Evolutionary conservation across 225 moss, liverwort and hornwort genomes (phyloP).

Genomic region (Neckera pumila): DNA sequence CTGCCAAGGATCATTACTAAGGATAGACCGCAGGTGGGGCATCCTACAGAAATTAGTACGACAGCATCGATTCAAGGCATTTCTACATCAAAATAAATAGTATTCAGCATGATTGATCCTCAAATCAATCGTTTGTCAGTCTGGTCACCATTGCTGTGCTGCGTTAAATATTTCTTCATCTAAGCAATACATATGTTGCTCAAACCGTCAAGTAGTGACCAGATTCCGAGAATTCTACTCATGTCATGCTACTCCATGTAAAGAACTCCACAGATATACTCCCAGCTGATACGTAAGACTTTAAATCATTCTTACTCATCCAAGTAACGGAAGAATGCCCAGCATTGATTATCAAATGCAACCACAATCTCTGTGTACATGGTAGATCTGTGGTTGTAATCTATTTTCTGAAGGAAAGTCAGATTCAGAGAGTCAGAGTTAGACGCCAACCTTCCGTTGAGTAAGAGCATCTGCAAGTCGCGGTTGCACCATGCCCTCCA

Average conservation of each 20-base stretch:
- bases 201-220: not conserved
- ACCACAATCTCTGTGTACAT: not conserved
- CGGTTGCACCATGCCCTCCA: constrained; percentile 97
- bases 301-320: not conserved
- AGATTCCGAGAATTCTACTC: not conserved
- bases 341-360: not conserved
- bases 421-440: not conserved
- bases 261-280: not conserved
- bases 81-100: not conserved
- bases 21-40: too few species aligned
- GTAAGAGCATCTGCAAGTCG: constrained; percentile 92
- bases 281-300: not conserved
- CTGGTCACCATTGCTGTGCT: not conserved
- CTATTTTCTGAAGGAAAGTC: not conserved
- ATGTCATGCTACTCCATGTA: not conserved
- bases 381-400: not conserved
- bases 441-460: constrained; percentile 64
- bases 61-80: not conserved
- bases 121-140: not conserved
- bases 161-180: not conserved
- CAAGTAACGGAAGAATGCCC: not conserved
- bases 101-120: not conserved
- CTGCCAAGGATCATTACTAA: not conserved
- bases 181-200: not conserved
- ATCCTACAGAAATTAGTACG: not conserved